Percentiles rank a stretch among this genome's conserved stretches.
phyloP scores from a whole-genome alignment of 371 early-diverging fungal genomes.

The Saksenaea vasiformis region DNA sequence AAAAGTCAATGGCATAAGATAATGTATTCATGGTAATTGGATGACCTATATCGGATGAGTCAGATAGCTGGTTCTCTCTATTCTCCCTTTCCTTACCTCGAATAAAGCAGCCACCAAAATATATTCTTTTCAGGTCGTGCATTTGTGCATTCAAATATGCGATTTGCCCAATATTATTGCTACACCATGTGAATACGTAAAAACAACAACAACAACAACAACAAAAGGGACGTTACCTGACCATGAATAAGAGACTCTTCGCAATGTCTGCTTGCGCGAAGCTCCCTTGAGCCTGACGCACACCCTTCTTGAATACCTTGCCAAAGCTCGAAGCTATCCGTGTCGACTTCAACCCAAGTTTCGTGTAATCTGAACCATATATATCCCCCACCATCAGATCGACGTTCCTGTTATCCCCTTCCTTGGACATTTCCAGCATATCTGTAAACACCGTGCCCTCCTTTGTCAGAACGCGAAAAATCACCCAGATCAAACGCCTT shows the following conservation, averaged over 20 bases:
- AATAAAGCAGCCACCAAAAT: constrained; percentile 97
- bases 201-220: neutral
- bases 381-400: constrained; percentile 97
- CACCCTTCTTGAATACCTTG: constrained; percentile 87
- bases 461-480: too few relatives aligned
- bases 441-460: constrained; percentile 40
- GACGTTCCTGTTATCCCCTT: constrained; percentile 91
- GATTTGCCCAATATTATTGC: constrained; percentile 98
- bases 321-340: constrained; percentile 96
- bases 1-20: constrained; percentile 94
- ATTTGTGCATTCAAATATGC: constrained; percentile 94
- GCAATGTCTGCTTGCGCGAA: constrained; percentile 84
- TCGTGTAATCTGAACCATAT: constrained; percentile 87
- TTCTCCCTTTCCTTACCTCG: constrained; percentile 58
- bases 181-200: constrained; percentile 26
- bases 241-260: constrained; percentile 87
- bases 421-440: constrained; percentile 91
- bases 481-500: constrained; percentile 6
- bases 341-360: constrained; percentile 86
- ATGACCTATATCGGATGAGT: constrained; percentile 59
- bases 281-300: constrained; percentile 55
- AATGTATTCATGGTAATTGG: constrained; percentile 97
- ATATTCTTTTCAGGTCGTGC: constrained; percentile 88
- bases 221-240: constrained; percentile 56
- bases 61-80: neutral